A percentile compares a stretch with the other conserved stretches of the same genome.
phyloP scores from a whole-genome alignment of 2,329 filamentous ascomycete genomes.

The Aspergillus sp. region DNA sequence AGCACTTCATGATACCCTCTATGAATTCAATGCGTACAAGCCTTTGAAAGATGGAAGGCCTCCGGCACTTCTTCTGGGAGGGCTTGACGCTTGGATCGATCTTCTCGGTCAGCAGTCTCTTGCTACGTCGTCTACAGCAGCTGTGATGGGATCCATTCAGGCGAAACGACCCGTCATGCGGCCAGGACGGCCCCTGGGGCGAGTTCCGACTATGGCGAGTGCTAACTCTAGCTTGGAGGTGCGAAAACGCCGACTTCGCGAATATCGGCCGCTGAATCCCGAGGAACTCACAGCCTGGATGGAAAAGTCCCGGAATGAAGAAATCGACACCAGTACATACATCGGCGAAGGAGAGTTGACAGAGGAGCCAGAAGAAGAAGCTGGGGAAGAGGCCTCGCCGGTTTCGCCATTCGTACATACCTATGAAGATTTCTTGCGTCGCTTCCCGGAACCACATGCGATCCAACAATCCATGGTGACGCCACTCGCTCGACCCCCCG shows the following conservation, averaged over 20 bases:
- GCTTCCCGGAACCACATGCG: conserved; percentile 71
- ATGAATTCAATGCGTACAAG: conserved; percentile 78
- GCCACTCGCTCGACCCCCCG: conserved; percentile 30
- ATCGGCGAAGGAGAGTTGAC: conserved; percentile 36
- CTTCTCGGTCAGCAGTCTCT: conserved; percentile 71
- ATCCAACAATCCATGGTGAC: conserved; percentile 58
- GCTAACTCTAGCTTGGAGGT: conserved; percentile 53
- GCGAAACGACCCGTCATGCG: conserved; percentile 35
- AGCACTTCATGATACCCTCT: conserved; percentile 74
- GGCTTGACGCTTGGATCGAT: conserved; percentile 82
- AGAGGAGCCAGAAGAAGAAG: conserved; percentile 43
- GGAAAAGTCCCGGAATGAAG: conserved; percentile 69
- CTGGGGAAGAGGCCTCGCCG: conserved; percentile 47
- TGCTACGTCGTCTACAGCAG: conserved; percentile 55
- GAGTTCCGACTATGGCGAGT: conserved; percentile 52
- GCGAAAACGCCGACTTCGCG: conserved; percentile 56
- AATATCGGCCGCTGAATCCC: conserved; percentile 70
- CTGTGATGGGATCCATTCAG: conserved; percentile 47
- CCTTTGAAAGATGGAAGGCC: conserved; percentile 63
- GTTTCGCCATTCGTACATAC: conserved; percentile 59
- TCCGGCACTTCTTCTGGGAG: conserved; percentile 78
- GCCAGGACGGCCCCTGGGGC: conserved; percentile 49
- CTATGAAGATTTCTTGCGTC: conserved; percentile 79
- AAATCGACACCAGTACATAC: conserved; percentile 48
- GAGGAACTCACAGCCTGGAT: conserved; percentile 83